Base-by-base conservation (phyloP, 192 early-diverging fungal species). In the Dimargaris verticillata region DNA sequence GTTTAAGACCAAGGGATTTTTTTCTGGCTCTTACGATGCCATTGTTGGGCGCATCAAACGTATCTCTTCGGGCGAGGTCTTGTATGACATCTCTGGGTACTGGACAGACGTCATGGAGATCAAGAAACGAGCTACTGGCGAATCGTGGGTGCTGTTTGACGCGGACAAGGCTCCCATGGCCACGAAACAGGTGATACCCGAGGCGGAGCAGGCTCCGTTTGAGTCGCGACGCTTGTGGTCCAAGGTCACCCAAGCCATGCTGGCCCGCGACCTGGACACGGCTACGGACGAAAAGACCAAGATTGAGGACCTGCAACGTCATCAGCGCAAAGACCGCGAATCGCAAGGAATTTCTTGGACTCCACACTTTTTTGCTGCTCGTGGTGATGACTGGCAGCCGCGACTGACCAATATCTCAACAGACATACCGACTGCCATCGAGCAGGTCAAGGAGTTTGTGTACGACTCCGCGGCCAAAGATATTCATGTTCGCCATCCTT, bases 1-100 rank as follows among this genome's bases (percentile, higher is more conserved):
- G 50, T 96, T 94, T 66, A 87, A 88, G 69, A 83, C 84, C 43
- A 94, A 93, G 80, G 90, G 88, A 74, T 10, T 64, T 15, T 44
- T 74, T 58, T 65, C 66, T 63, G 90, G 88, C 18, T 62, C 78
- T 11, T 88, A 90, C 66, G 88, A 92, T 61, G 78, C 74, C 29
- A 78, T 95, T n/a, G 57, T 70, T 11, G 93, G 89, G 66, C 87
- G 88, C 48, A 91, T 95, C 69, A 85, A 82, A 59, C 76, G 75
- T 55, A 80, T 80, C 43, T 82, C 84, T 5, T 83, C 86, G n/a
- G 78, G 77, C 10, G 83, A 93, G 64, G 68, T 65, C 0, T 70
- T 95, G 42, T 88, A 83, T 62, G 86, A 85, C n/a, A 81, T 95
- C 54, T 73, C 73, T n/a, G 94, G 94, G 28, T 85, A 86, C 63